These are phyloP conservation scores for Shiraia bambusicola DNA, from an alignment of 2,329 filamentous ascomycete species.

Conservation along the genomic window DNA sequence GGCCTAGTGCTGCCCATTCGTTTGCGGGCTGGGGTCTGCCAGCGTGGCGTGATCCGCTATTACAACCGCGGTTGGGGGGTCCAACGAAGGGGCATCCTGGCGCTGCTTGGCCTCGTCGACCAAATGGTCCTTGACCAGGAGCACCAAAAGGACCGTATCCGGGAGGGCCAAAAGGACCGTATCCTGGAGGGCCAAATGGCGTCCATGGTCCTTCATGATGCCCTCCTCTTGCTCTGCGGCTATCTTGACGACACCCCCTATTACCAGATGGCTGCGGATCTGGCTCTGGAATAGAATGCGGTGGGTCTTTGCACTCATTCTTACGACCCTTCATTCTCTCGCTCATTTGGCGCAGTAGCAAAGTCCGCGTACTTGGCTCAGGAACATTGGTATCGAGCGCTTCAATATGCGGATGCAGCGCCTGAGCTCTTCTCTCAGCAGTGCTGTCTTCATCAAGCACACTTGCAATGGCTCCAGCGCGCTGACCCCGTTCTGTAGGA, in stretches of 20 bases:
- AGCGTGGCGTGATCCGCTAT: not conserved
- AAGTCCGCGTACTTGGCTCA: constrained; percentile 13
- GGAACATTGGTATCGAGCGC: constrained; percentile 26
- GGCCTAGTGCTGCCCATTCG: constrained; percentile 17
- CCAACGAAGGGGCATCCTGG: constrained; percentile 7
- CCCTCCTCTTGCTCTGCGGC: not conserved
- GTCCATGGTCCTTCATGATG: constrained; percentile 11
- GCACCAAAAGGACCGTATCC: constrained; percentile 10
- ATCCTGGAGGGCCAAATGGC: constrained; percentile 15
- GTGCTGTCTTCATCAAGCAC: constrained; percentile 15
- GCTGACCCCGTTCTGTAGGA: constrained; percentile 24
- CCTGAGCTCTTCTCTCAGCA: constrained; percentile 21
- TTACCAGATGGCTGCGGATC: not conserved
- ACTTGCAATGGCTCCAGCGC: constrained; percentile 20
- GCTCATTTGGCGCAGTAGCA: constrained; percentile 20
- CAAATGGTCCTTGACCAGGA: constrained; percentile 6
- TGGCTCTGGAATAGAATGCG: constrained; percentile 27
- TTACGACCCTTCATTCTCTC: constrained; percentile 7
- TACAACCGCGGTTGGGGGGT: constrained; percentile 1
- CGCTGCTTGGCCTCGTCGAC: constrained; percentile 2
- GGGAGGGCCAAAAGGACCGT: constrained; percentile 11
- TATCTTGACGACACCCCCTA: not conserved
- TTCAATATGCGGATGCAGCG: constrained; percentile 35
- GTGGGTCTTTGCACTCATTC: constrained; percentile 21
- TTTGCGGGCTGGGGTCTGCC: constrained; percentile 8